A percentile compares a stretch with the other conserved stretches of the same genome.
phyloP scores from a whole-genome alignment of 2,329 filamentous ascomycete genomes.

The Knoxdaviesia proteae region DNA sequence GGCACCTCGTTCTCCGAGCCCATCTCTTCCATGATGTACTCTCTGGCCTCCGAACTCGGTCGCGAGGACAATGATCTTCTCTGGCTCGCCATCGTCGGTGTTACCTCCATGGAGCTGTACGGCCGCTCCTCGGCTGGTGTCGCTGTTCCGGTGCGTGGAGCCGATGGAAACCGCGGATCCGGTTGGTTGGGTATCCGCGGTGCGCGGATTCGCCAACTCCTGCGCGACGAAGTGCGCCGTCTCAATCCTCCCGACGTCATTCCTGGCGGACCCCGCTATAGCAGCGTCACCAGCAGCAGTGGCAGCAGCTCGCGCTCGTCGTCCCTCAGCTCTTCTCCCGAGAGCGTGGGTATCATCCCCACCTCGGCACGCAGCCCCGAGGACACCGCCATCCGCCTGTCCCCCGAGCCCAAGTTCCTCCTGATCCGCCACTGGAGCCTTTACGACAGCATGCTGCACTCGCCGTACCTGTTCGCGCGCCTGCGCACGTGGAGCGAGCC shows the following conservation, averaged over 20 bases:
- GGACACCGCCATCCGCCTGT: constrained; percentile 78
- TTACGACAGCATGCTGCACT: constrained; percentile 97
- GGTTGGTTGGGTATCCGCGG: constrained; percentile 71
- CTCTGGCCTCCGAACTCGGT: constrained; percentile 80
- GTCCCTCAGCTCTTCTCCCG: constrained; percentile 19
- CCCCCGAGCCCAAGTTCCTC: constrained; percentile 81
- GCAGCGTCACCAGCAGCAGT: too few relatives aligned
- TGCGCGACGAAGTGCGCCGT: constrained; percentile 84
- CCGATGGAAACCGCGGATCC: constrained; percentile 32
- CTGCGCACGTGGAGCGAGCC: constrained; percentile 88
- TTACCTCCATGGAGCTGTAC: constrained; percentile 83
- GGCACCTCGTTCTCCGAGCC: constrained; percentile 89
- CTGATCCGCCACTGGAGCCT: constrained; percentile 91
- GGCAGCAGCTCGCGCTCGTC: too few relatives aligned
- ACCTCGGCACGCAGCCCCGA: constrained; percentile 76
- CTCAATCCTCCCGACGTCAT: constrained; percentile 64
- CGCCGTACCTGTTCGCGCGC: constrained; percentile 76
- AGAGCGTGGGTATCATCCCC: constrained; percentile 64
- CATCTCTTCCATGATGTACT: constrained; percentile 85
- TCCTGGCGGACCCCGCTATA: neutral
- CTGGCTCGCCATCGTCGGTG: constrained; percentile 87
- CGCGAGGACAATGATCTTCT: constrained; percentile 91
- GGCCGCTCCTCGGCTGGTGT: constrained; percentile 68
- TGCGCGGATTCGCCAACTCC: constrained; percentile 61
- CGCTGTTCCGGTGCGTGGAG: constrained; percentile 35